Evolutionary conservation across 805 yeast genomes (phyloP), one percentile per base, ranked within the genome.

Genomic region (Metschnikowia matae): DNA sequence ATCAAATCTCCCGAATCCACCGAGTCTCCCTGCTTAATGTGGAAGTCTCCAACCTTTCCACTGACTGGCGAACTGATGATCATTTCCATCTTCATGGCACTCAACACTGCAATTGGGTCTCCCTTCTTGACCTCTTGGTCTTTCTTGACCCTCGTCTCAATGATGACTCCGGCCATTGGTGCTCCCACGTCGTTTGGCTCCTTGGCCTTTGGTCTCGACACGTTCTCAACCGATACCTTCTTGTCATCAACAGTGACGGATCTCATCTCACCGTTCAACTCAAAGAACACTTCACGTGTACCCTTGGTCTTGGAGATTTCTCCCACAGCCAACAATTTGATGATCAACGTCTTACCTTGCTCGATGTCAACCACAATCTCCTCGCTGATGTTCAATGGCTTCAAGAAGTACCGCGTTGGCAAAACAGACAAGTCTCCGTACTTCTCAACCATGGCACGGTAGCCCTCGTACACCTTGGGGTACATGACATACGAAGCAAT

Each of bases 31-130:
- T 89, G 95, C 70, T 84, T 84, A 57, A 89, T 86, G 44, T 78
- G 68, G 18, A 94, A 79, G 20, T 85, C 89, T 44, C 85, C 84
- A 54, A 94, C 82, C 65, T 80, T 82, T 68, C 99, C 99, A 52
- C 85, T 79, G 52, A 83, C 86, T 49, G 96, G 96, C 20, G 99
- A 92, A 67, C 89, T 82, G 62, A 92, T 91, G 47, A 94, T 96
- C 97, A 94, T 94, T 77, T 94, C 99, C 99, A 92, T 92, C 82
- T 92, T 92, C 99, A 92, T 92, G 56, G 99, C 99, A 67, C 92
- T 83, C 66, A 92, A 79, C 23, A 92, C 96, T 54, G 96, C 95
- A 57, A 92, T 70, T 33, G 97, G 91, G 67, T 92, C 96, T 58
- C 99, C 99, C 82, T 92, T 92, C 81, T 89, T 89, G 58, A 94